Evolutionary conservation across 306 rosid genomes (phyloP), one percentile per base, ranked within the genome.

Genomic region (Trifolium fragiferum): DNA sequence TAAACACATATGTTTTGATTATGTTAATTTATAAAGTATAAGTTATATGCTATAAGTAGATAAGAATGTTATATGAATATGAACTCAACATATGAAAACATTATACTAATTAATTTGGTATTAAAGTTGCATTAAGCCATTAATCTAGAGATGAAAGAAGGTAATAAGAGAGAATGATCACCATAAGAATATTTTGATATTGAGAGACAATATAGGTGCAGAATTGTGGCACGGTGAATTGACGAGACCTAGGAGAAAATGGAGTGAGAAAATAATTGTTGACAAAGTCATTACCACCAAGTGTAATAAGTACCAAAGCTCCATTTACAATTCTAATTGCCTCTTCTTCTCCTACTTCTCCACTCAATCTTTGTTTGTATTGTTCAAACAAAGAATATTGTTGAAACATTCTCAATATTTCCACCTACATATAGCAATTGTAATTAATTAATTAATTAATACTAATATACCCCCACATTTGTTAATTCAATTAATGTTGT

Each of bases 221-320:
- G 54, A 46, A 88, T 9, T 78, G 83, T 0, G 90, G 89, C 23
- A 90, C 49, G 6, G 89, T 46, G 78, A 74, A 90, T 70, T 88
- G 96, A 47, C 79, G 88, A 12, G 87, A 84, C 59, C 96, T 76
- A 2, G 67, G 74, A 0, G 92, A 68, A 59, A 57, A 1, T 2
- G 91, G 92, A 3, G 76, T 72, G 35, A 74, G 15, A 63, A 88
- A 90, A 41, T 88, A 90, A 78, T 88, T 90, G 83, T 90, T 90
- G 18, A 90, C 89, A 11, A 79, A 88, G 76, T 90, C 90, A 54
- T 90, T 90, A 8, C 96, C 91, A 2, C 96, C 93, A 0, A 90
- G 58, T 2, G 96, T 88, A 9, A 90, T 81, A 20, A 88, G 82
- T 35, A 83, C 81, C 6, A 86, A 73, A 0, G 88, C 87, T 5